phyloP scores from a whole-genome alignment of 148 eudicot genomes.

The Cornus florida region DNA sequence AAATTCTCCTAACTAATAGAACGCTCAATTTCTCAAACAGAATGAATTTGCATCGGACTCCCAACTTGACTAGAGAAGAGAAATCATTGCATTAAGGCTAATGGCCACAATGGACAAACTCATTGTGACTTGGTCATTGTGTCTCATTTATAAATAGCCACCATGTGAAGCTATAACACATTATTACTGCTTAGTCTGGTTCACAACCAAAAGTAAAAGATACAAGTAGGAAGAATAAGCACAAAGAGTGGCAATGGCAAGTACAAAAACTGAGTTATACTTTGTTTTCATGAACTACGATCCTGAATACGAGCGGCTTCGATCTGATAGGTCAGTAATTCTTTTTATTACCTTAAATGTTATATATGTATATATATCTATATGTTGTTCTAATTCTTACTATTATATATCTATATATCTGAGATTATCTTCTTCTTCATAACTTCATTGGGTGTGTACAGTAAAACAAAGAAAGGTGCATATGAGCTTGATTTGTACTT shows the following conservation, averaged over 20 bases:
- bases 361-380: background rate
- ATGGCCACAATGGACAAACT: no score
- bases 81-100: no score
- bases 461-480: conserved; percentile 59
- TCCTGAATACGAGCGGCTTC: conserved; percentile 84
- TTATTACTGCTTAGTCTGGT: background rate
- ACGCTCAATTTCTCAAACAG: no score
- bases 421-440: background rate
- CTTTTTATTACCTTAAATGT: background rate
- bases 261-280: conserved; percentile 41
- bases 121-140: no score
- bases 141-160: conserved; percentile 17
- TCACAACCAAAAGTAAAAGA: conserved; percentile 1
- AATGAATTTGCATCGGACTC: no score
- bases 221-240: background rate
- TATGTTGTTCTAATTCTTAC: background rate
- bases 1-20: no score
- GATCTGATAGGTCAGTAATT: conserved; percentile 49
- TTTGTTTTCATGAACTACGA: conserved; percentile 87
- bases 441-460: conserved; percentile 3
- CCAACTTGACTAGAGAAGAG: no score
- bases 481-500: conserved; percentile 71
- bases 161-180: conserved; percentile 21
- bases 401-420: background rate
- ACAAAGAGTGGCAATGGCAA: conserved; percentile 33